Base-by-base conservation (phyloP, 768 basidiomycete genomes). In the Collybiopsis luxurians region DNA sequence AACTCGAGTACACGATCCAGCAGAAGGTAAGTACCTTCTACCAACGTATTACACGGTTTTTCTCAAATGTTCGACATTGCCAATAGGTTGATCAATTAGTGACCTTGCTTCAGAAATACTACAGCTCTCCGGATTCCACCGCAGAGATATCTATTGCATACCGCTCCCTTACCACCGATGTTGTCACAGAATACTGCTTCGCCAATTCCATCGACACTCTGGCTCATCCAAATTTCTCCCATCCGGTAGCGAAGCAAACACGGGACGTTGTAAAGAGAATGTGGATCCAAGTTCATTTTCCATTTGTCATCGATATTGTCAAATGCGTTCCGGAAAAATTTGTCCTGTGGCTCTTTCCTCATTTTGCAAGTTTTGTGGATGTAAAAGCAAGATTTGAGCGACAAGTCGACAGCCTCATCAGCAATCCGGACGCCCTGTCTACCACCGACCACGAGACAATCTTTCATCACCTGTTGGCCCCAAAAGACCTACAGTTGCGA, bases 401-500 rank as follows among this genome's bases (percentile, higher is more conserved):
- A 3, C 56, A 44, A 36, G 42, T 56, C 31, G 55, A 56, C 27
- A 39, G n/a, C 19, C n/a, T 39, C 27, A 30, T 57, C 15, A 34
- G n/a, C 6, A 34, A 57, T 21, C 36, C 34, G 0, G 39, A 39
- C 27, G 28, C 19, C 13, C 34, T 57, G 17, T 42, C 40, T 26
- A 43, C 28, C 15, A 36, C 26, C 17, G 56, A 57, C 9, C 56
- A 57, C 21, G 56, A 57, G 34, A 57, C 48, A 13, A 31, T 57
- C 26, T 57, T 39, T 26, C 46, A 49, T 30, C 56, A 57, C 28
- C 48, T 57, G 12, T 27, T 57, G 15, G 39, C 23, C 15, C 56
- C 56, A 15, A 40, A 57, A 45, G 23, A 36, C 13, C 31, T 36
- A 24, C 23, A 44, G 5, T 34, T 34, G 31, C 50, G 50, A 11